Evolutionary conservation across 139 green algal genomes (phyloP), one percentile per base, ranked within the genome.

Genomic region (Picochlorum sp.): DNA sequence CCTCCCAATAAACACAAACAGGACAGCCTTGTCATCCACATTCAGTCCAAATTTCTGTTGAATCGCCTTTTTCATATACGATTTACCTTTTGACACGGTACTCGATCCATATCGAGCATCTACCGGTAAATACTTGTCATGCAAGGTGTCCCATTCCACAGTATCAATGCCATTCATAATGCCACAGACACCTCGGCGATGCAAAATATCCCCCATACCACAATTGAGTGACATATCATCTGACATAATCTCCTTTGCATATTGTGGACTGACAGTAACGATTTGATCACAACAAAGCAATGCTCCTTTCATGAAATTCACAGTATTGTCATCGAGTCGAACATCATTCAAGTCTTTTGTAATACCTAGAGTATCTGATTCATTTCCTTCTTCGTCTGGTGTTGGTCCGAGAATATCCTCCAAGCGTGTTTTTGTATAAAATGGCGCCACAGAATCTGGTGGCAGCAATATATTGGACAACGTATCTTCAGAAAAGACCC

Each of bases 141-240:
- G 56, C 2, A 62, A 26, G 1, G 87, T 83, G 74, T 89, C 76
- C 88, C 86, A 92, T 24, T 72, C 59, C 16, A 41, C 20, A 0
- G 60, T 76, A 65, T 94, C 82, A 6, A 92, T 55, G 56, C 82
- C 82, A 65, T 96, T 92, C 49, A 91, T 77, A 69, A 92, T 87
- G 56, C 78, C 85, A 2, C 31, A 67, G 67, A 85, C 66, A 37
- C 68, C 60, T 0, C 50, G 26, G 4, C 31, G 57, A 8, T 13
- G 23, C 41, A 83, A 34, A 18, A 83, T 45, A 44, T 66, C 55
- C 6, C 71, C 70, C 60, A 84, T n/a, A 4, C 71, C 65, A 41
- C 59, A 84, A 6, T 41, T 57, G 20, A 63, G 49, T 4, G 38
- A 24, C 4, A 28, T 16, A 21, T 21, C 34, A 2, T 71, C 45